Evolutionary conservation across 495 filamentous ascomycete genomes (phyloP), one percentile per base, ranked within the genome.

Genomic region (Penicillium subrubescens): DNA sequence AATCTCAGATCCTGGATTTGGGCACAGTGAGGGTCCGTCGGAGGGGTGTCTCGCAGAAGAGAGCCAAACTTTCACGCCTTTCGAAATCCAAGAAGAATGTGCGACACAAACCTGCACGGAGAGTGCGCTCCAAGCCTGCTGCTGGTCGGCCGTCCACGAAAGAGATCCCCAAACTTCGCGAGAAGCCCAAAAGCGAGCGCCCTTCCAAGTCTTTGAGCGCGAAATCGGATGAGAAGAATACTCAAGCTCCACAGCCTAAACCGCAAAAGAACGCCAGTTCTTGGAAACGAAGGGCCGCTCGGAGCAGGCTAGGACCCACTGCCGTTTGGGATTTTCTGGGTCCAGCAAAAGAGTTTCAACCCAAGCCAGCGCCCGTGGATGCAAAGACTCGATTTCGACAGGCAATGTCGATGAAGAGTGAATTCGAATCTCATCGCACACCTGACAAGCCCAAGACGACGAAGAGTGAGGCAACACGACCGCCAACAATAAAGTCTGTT

Each of bases 1-100:
- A 46, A 35, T 60, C 57, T 17, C 57, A 31, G 27, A 27, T 60
- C 8, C 57, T 33, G 41, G 43, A 60, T 11, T 25, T 60, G 19
- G 57, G 57, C 5, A 25, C 41, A 17, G 43, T 50, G 27, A 23
- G 31, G 31, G 25, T 50, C 31, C 25, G 43, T 25, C 34, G 27
- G 29, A 48, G 39, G 12, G 25, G 56, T n/a, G 56, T 27, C 27
- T 43, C 23, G 19, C 56, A 19, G 23, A 33, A n/a, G 21, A 58
- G 17, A n/a, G 23, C 35, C 17, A 58, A 31, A 14, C 6, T 33
- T 29, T 58, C 56, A 27, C 56, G 56, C 8, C n/a, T 25, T 14
- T 15, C 53, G 8, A 56, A 39, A 8, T 54, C 10, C 15, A 54
- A 54, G 51, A 54, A 34, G 15, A 29, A 41, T 14, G 12, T 21